A percentile compares a stretch with the other conserved stretches of the same genome.
These are phyloP conservation scores for Xylogone sp. DNA, from an alignment of 2,329 filamentous ascomycete species.

Conservation along the genomic window DNA sequence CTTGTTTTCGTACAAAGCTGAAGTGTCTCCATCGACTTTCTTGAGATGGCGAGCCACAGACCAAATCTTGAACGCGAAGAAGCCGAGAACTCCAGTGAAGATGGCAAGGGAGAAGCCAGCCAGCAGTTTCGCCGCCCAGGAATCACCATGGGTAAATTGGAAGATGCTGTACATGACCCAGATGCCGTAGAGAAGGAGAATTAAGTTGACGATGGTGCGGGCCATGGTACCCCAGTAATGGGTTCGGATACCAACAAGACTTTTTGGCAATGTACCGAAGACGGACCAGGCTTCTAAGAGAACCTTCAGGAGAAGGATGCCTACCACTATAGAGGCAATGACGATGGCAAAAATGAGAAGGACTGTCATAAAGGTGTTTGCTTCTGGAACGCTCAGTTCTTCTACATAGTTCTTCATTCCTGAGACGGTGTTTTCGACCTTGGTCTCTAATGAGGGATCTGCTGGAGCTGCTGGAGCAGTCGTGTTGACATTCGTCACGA, in stretches of 20 bases:
- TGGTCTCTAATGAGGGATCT: slow-evolving; percentile 19
- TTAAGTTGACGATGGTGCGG: slow-evolving; percentile 83
- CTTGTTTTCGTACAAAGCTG: slow-evolving; percentile 81
- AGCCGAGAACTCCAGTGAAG: slow-evolving; percentile 77
- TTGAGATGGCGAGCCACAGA: slow-evolving; percentile 70
- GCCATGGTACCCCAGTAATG: slow-evolving; percentile 94
- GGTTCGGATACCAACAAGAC: slow-evolving; percentile 80
- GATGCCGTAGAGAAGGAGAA: slow-evolving; percentile 86
- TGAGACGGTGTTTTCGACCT: slow-evolving; percentile 52
- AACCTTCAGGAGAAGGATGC: slow-evolving; percentile 86
- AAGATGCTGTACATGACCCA: slow-evolving; percentile 97
- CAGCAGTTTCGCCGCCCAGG: slow-evolving; percentile 83
- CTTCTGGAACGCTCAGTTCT: slow-evolving; percentile 76
- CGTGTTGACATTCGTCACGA: slow-evolving; percentile 43
- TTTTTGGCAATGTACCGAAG: slow-evolving; percentile 80
- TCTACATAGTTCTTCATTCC: slow-evolving; percentile 83
- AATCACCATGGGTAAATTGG: slow-evolving; percentile 91
- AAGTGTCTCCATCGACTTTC: slow-evolving; percentile 67
- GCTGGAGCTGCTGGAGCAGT: slow-evolving; percentile 12
- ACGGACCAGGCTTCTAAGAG: slow-evolving; percentile 88
- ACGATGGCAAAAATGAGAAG: slow-evolving; percentile 85
- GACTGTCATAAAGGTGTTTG: slow-evolving; percentile 95
- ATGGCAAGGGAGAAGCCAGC: slow-evolving; percentile 76
- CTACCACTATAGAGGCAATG: slow-evolving; percentile 76
- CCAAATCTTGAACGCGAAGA: slow-evolving; percentile 84